These are phyloP conservation scores for Cercospora zeina DNA, from an alignment of 2,329 filamentous ascomycete genomes.

Conservation along the genomic window DNA sequence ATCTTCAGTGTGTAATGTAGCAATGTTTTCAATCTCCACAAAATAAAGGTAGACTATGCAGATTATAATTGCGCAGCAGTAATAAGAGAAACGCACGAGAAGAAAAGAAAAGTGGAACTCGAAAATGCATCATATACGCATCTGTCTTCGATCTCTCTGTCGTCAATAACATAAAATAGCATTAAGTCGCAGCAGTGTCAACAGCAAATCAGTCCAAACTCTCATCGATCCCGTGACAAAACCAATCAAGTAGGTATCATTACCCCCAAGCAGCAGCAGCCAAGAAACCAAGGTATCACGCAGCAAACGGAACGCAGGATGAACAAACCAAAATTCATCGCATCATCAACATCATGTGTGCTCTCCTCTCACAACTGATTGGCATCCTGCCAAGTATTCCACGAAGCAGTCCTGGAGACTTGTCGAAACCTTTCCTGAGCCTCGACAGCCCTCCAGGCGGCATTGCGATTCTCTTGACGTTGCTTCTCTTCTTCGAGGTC, in stretches of 20 bases:
- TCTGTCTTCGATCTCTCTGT: conserved; percentile 1
- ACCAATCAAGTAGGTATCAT: background rate
- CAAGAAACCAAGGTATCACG: conserved; percentile 14
- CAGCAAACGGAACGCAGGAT: conserved; percentile 6
- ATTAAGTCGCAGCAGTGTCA: background rate
- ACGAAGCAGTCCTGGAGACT: conserved; percentile 10
- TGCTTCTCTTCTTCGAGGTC: conserved; percentile 14
- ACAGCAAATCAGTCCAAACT: background rate
- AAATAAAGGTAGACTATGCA: too few relatives aligned
- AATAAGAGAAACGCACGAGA: too few relatives aligned
- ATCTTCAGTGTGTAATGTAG: too few relatives aligned
- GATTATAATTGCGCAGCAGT: too few relatives aligned
- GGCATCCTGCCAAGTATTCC: conserved; percentile 17
- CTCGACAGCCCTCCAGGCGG: conserved; percentile 12
- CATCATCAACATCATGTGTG: background rate
- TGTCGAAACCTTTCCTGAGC: conserved; percentile 11
- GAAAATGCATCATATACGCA: background rate
- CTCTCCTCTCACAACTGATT: conserved; percentile 13
- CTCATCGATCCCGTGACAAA: background rate
- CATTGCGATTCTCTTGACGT: conserved; percentile 12
- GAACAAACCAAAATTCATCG: background rate
- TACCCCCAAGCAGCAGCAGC: background rate
- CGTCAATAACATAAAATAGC: background rate
- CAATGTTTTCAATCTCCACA: too few relatives aligned
- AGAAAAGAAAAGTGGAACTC: background rate